Base-by-base conservation (phyloP, 2,329 filamentous ascomycete species). In the Penicillium glabrum region DNA sequence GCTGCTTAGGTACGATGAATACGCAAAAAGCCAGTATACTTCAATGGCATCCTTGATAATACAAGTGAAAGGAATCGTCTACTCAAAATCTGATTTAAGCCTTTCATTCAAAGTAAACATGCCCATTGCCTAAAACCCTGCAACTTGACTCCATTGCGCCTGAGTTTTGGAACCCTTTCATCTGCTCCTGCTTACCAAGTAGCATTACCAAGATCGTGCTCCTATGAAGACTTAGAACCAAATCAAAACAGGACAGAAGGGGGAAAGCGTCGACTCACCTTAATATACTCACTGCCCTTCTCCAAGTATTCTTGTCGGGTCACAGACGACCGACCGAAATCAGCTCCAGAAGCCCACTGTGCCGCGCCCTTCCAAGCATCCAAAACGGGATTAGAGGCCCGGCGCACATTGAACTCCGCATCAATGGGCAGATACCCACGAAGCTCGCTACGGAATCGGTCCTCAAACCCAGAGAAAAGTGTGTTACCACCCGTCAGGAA, bases 321-420 rank as follows among this genome's bases (percentile, higher is more conserved):
- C 43, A 99, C 83, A 59, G 86, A 88, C 5, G 86, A 86, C 35
- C 78, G 75, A 71, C 82, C 85, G 76, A 87, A 87, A 51, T 82
- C 79, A 21, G 81, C 81, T 14, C 72, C 67, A 16, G 71, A 75
- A 39, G 88, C 89, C 93, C 95, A 99, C 60, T 85, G 82, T 13
- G 95, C 93, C 1, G 95, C 95, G 8, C 95, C 95, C 74, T 84
- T 90, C 95, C 95, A 99, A 3, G 93, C 90, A 80, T 99, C 95
- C 35, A 96, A 79, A 26, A 95, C 72, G 2, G 90, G 85, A 72
- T 98, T 87, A 55, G 80, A 77, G 0, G 95, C 95, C 48, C 84
- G 84, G 43, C 95, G 83, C 21, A 96, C 85, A 11, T 72, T 75
- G n/a, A 97, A 76, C 29, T 83, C 80, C 19, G 86, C 79, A 13